Percentiles rank a stretch among this genome's conserved stretches.
Evolutionary conservation across 2,329 filamentous ascomycete genomes (phyloP).

Genomic region (Lecanosticta acicola): DNA sequence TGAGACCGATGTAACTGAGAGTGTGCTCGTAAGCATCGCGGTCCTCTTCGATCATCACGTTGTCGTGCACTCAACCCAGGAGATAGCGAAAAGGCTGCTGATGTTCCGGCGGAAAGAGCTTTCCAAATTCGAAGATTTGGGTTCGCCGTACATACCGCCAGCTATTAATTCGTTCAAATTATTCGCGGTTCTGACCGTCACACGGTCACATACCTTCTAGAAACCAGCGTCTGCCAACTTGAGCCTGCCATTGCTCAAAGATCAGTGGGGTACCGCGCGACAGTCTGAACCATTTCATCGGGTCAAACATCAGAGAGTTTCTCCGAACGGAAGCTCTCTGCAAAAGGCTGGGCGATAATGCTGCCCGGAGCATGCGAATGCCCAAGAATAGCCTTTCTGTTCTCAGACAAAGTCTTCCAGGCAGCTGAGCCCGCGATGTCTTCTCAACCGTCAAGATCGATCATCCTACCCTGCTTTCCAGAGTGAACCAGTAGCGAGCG

Average conservation of each 20-base stretch:
- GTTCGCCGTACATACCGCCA: slow-evolving; percentile 18
- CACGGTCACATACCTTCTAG: slow-evolving; percentile 6
- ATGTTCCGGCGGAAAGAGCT: slow-evolving; percentile 12
- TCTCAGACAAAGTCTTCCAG: slow-evolving; percentile 8
- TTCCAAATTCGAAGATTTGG: slow-evolving; percentile 12
- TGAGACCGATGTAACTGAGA: slow-evolving; percentile 22
- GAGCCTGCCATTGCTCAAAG: slow-evolving; percentile 11
- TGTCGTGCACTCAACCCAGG: slow-evolving; percentile 12
- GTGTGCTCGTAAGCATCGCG: slow-evolving; percentile 17
- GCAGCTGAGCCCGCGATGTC: background rate
- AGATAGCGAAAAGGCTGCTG: slow-evolving; percentile 16
- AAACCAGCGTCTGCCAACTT: slow-evolving; percentile 12
- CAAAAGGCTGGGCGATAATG: background rate
- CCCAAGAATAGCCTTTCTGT: background rate
- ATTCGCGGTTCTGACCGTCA: background rate
- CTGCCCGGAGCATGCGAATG: background rate
- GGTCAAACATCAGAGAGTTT: slow-evolving; percentile 16
- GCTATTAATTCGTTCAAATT: slow-evolving; percentile 1
- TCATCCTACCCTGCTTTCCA: slow-evolving; percentile 20
- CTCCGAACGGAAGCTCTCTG: slow-evolving; percentile 5
- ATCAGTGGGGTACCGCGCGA: slow-evolving; percentile 16
- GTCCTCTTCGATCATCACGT: slow-evolving; percentile 17
- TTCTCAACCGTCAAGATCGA: slow-evolving; percentile 3
- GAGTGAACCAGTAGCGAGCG: slow-evolving; percentile 16
- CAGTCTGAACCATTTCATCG: slow-evolving; percentile 20